Evolutionary conservation across 345 rosid genomes (phyloP).

Genomic region (Sisymbrium irio): DNA sequence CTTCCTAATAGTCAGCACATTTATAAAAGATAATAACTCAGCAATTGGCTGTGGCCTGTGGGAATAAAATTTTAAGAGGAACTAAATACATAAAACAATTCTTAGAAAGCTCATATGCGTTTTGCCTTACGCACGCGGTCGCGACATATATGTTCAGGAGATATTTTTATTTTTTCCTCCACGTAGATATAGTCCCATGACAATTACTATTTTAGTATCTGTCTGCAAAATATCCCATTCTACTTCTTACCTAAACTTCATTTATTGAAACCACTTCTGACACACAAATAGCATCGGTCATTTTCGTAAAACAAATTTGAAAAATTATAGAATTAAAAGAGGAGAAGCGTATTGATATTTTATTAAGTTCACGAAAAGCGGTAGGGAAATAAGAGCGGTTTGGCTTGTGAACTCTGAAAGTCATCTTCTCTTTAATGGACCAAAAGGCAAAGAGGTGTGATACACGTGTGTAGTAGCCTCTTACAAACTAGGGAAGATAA

Average conservation of each 20-base stretch:
- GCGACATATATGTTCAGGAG: too few relatives aligned
- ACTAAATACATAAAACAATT: too few relatives aligned
- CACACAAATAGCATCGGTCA: not conserved
- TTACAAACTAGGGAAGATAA: not conserved
- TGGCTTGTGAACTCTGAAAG: constrained; percentile 48
- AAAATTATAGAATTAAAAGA: not conserved
- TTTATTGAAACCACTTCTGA: not conserved
- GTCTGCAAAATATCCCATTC: not conserved
- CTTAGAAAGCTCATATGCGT: too few relatives aligned
- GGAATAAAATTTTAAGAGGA: too few relatives aligned
- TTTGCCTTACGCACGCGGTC: too few relatives aligned
- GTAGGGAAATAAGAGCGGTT: constrained; percentile 41
- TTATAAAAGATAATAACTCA: too few relatives aligned
- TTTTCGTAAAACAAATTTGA: not conserved
- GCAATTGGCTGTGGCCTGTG: too few relatives aligned
- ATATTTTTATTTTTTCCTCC: too few relatives aligned
- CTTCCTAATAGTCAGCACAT: too few relatives aligned
- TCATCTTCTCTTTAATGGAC: constrained; percentile 36
- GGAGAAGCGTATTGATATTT: constrained; percentile 29
- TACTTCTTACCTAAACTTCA: not conserved
- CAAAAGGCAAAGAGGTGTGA: constrained; percentile 4
- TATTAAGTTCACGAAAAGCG: constrained; percentile 66
- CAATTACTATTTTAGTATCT: too few relatives aligned
- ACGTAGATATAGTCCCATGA: too few relatives aligned
- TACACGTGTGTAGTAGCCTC: constrained; percentile 29